phyloP scores from a whole-genome alignment of 257 asterid species.

The Penstemon barbatus region DNA sequence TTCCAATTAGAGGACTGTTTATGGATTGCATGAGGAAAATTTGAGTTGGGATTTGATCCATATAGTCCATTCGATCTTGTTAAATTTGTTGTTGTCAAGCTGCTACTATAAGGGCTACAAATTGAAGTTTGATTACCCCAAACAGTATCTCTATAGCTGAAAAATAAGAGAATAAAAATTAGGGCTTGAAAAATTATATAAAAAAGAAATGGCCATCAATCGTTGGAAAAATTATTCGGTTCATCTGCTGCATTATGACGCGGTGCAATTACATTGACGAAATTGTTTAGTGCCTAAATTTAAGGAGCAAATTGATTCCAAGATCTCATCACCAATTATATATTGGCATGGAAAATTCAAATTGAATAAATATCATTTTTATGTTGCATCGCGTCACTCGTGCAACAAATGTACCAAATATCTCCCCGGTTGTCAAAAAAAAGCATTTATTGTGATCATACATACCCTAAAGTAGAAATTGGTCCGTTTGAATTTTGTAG shows the following conservation, averaged over 20 bases:
- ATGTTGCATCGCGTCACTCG: no score
- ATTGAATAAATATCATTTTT: no score
- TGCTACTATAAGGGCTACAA: slow-evolving; percentile 40
- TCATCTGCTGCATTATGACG: no score
- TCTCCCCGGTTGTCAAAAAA: no score
- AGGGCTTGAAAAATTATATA: slow-evolving; percentile 9
- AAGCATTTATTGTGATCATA: neutral
- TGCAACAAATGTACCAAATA: no score
- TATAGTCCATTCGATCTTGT: slow-evolving; percentile 31
- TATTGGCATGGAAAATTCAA: no score
- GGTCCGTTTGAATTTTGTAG: slow-evolving; percentile 60
- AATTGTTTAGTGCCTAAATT: no score
- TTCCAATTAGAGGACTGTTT: slow-evolving; percentile 35
- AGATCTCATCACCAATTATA: no score
- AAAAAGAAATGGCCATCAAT: neutral
- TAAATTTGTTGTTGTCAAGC: slow-evolving; percentile 32
- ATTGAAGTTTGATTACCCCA: slow-evolving; percentile 42
- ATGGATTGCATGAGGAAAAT: slow-evolving; percentile 26
- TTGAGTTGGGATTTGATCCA: slow-evolving; percentile 29
- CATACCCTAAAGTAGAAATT: slow-evolving; percentile 51
- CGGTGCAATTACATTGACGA: no score
- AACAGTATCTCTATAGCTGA: slow-evolving; percentile 49
- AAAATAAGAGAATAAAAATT: neutral
- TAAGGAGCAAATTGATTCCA: no score
- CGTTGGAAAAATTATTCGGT: no score